phyloP scores from a whole-genome alignment of 768 basidiomycete genomes.

The Phallus indusiatus region DNA sequence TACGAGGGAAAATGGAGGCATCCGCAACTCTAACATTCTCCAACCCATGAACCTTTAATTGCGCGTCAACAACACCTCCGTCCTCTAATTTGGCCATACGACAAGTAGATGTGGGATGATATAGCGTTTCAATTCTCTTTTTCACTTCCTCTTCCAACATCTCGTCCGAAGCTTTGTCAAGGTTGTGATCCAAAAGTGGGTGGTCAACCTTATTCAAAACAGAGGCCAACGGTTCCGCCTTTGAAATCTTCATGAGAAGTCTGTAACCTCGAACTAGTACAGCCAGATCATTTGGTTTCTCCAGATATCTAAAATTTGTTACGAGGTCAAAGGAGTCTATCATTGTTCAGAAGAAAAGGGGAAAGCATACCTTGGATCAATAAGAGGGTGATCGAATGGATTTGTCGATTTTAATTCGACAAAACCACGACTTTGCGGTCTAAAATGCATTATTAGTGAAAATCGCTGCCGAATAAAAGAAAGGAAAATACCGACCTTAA shows the following conservation, averaged over 20 bases:
- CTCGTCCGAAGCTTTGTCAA: constrained; percentile 3
- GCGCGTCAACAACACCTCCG: constrained; percentile 9
- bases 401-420: constrained; percentile 5
- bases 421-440: constrained; percentile 5
- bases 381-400: constrained; percentile 6
- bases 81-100: constrained; percentile 11
- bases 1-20: constrained; percentile 9
- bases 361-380: constrained; percentile 15
- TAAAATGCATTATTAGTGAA: neutral
- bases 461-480: neutral
- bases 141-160: constrained; percentile 5
- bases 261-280: constrained; percentile 7
- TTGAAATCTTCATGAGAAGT: constrained; percentile 1
- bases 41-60: constrained; percentile 10
- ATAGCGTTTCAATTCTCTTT: constrained; percentile 7
- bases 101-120: constrained; percentile 9
- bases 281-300: neutral
- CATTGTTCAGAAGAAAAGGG: neutral
- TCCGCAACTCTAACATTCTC: constrained; percentile 9
- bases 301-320: neutral
- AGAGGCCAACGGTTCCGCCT: constrained; percentile 7
- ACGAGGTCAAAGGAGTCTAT: constrained; percentile 2
- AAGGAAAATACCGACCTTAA: neutral
- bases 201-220: neutral
- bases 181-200: constrained; percentile 4